A percentile compares a stretch with the other conserved stretches of the same genome.
Evolutionary conservation across 2,329 filamentous ascomycete genomes (phyloP).

Genomic region (Pestalotiopsis sp.): DNA sequence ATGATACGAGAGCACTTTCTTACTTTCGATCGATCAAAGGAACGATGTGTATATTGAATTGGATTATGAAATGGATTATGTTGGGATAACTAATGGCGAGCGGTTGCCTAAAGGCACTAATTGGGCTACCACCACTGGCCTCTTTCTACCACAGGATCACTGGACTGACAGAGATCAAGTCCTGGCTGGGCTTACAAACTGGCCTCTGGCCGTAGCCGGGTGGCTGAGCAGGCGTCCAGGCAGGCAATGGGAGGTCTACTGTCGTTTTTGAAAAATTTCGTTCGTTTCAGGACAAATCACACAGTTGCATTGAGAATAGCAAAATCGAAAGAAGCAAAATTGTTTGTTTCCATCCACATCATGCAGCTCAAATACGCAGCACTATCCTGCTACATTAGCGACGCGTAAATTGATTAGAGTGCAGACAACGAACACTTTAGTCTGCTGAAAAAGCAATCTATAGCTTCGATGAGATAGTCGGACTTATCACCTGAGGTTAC

Average conservation of each 20-base stretch:
- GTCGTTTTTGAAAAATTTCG: neutral
- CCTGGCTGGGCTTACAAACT: neutral
- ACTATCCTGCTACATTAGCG: too few species aligned
- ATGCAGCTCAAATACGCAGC: too few species aligned
- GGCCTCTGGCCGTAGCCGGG: neutral
- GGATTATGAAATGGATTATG: neutral
- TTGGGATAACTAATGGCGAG: neutral
- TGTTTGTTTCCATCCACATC: too few species aligned
- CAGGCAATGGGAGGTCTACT: neutral
- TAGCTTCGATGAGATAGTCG: too few species aligned
- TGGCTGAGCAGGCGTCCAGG: neutral
- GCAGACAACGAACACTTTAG: too few species aligned
- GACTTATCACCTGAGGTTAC: too few species aligned
- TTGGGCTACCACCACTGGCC: neutral
- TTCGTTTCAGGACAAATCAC: too few species aligned
- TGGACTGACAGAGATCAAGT: neutral
- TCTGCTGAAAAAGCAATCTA: too few species aligned
- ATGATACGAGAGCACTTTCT: neutral
- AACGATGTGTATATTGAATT: neutral
- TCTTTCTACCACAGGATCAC: neutral
- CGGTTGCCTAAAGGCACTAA: neutral
- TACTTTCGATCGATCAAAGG: neutral
- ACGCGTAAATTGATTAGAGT: too few species aligned
- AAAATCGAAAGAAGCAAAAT: too few species aligned
- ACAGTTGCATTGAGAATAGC: too few species aligned